Base-by-base conservation (phyloP, 176 grass and related monocot species). In the Carex parvula region DNA sequence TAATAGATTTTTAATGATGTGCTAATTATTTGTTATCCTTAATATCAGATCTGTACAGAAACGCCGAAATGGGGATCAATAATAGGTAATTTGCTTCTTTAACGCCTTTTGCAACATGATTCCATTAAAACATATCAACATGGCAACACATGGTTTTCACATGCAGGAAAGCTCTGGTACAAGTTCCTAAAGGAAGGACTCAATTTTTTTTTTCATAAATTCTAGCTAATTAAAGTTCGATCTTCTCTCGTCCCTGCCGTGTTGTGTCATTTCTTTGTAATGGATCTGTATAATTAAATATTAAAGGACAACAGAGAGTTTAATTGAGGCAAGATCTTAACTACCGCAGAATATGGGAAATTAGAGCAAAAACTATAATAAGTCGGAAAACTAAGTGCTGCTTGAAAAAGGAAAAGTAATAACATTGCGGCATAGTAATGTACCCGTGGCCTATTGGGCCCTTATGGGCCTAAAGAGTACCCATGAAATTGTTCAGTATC, bases 121-220 rank as follows among this genome's bases (percentile, higher is more conserved):
- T 77, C 73, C 73, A 56, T 56, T 14, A 33, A 77, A 76, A 56
- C 73, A 56, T 12, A 75, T 53, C 24, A 55, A 29, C 73, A 29
- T 32, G 50, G 73, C 21, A 76, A 77, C 73, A 73, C 69, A 77
- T 77, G 46, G 5, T 55, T 77, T 77, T 32, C 73, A 77, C 73
- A 77, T 77, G 70, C 70, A 48, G 41, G 41, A 73, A 24, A 41
- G 65, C 33, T 69, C 15, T 0, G 32, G 1, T 37, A 39, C 32
- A 39, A 48, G 22, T 56, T 77, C 72, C 37, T 39, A 39, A 53
- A 74, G 16, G 17, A 58, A 59, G 11, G 44, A n/a, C 20, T 50
- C 18, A 53, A 2, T 15, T 65, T 13, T 6, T 74, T 52, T 73
- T 12, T 74, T 5, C 70, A 50, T 22, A 52, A 73, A 8, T 9